Evolutionary conservation across 768 basidiomycete species (phyloP), one percentile per base, ranked within the genome.

Genomic region (Mrakia gelida): DNA sequence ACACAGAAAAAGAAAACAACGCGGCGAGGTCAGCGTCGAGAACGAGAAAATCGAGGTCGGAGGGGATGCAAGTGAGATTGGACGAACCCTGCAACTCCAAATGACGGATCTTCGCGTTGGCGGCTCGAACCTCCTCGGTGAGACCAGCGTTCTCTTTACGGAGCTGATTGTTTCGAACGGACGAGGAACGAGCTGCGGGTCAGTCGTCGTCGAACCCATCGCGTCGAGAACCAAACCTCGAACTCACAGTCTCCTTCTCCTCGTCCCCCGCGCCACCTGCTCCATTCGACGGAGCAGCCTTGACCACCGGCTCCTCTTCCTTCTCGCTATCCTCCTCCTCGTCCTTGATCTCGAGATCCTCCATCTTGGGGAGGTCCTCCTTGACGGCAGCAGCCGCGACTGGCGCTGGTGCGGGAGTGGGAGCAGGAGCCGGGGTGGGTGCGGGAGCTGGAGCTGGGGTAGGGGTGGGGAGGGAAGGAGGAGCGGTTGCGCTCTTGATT

Each of bases 91-190:
- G 73, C 18, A 94, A 83, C 85, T 95, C 93, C 71, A 95, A 84
- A 81, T 91, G 91, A 77, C 94, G 87, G 74, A 95, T 94, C 86
- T 91, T 89, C 84, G 90, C 90, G 56, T 91, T 87, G 49, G 92
- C 91, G 34, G 93, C 93, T 41, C 92, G 88, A 65, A 95, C 87
- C 81, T 93, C 92, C 2, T 84, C 83, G 18, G 84, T 87, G 75
- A 95, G 86, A 3, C 86, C 87, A 0, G 86, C 86, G 80, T 92
- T 93, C 82, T 94, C 92, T 34, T 86, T 85, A 26, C n/a, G 49
- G 18, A 52, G 68, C 56, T 62, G 49, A 43, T 43, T 45, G 2
- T 45, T 13, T 9, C 6, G 18, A 26, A 56, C 28, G 43, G 41
- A 30, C 10, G 23, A 30, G 23, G 32, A 73, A 16, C 45, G 43